Evolutionary conservation across 2,329 filamentous ascomycete species (phyloP), one percentile per base, ranked within the genome.

Genomic region (Akanthomyces uredinophilus): DNA sequence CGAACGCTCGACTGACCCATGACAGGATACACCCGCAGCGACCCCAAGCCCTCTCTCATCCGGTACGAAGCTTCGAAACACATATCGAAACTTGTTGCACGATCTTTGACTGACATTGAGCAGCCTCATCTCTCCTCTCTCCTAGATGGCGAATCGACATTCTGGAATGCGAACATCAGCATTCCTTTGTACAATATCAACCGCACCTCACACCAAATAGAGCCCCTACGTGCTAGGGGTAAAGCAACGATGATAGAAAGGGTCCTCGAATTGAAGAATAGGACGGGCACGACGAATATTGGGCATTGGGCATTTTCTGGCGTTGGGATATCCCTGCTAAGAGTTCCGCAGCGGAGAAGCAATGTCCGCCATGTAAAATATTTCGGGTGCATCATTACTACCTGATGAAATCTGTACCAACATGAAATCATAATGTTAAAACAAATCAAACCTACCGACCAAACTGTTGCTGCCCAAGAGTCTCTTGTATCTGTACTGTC

Each of bases 21-120:
- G 58, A 65, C 71, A 95, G 91, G 94, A 70, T 98, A 96, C 81
- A 96, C 94, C 61, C 89, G 91, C 76, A 98, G 93, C 82, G 90
- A 94, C 76, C 95, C 95, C 46, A 87, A 90, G 74, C 95, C 95
- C 61, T 88, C 91, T 11, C 71, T 83, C 69, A 85, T 86, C 71
- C 79, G 80, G 83, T 85, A 79, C 60, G 78, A 39, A 11, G 37
- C 37, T 39, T 4, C 3, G 16, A 5, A 39, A 39, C 37, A 11
- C 27, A 11, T 7, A 10, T 8, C 11, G 6, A 16, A 14, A 3
- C 1, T 14, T 24, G 3, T 11, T n/a, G 16, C 13, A 43, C 11
- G 37, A 41, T 6, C 50, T 62, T 71, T 75, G 59, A 76, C 64
- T 62, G 51, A 5, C 7, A 61, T 32, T 18, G 32, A 20, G 60